A percentile compares a stretch with the other conserved stretches of the same genome.
phyloP scores from a whole-genome alignment of 257 asterid species.

The Gardenia jasminoides region DNA sequence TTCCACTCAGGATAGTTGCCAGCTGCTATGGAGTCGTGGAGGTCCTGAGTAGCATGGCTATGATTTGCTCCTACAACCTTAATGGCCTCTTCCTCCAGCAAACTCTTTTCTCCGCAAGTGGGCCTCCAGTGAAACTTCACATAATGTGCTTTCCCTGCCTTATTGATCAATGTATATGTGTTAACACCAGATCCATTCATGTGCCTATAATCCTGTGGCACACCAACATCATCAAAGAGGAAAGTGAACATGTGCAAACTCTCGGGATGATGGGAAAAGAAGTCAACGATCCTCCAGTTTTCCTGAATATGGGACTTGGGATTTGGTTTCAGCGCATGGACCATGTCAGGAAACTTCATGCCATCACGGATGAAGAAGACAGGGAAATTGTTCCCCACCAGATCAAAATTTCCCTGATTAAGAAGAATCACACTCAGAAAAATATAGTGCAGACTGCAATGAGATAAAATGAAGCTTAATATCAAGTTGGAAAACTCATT shows the following conservation, averaged over 20 bases:
- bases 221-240: conserved; percentile 38
- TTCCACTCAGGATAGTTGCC: conserved; percentile 46
- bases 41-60: conserved; percentile 44
- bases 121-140: conserved; percentile 43
- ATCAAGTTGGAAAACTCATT: neutral
- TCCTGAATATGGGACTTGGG: conserved; percentile 45
- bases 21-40: conserved; percentile 39
- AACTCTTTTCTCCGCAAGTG: conserved; percentile 36
- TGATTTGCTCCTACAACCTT: conserved; percentile 36
- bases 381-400: conserved; percentile 43
- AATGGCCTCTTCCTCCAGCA: conserved; percentile 36
- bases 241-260: conserved; percentile 42
- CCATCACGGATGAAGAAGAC: conserved; percentile 42
- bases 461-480: neutral
- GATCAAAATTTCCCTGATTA: conserved; percentile 40
- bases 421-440: neutral
- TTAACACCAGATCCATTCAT: conserved; percentile 40
- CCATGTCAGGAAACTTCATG: conserved; percentile 42
- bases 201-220: conserved; percentile 45
- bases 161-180: conserved; percentile 34
- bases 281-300: conserved; percentile 36
- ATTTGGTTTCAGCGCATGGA: conserved; percentile 40
- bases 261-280: conserved; percentile 41
- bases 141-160: conserved; percentile 35
- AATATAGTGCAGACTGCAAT: neutral